Base-by-base conservation (phyloP, 2,329 filamentous ascomycete species). In the Emmonsiellopsis sp. region DNA sequence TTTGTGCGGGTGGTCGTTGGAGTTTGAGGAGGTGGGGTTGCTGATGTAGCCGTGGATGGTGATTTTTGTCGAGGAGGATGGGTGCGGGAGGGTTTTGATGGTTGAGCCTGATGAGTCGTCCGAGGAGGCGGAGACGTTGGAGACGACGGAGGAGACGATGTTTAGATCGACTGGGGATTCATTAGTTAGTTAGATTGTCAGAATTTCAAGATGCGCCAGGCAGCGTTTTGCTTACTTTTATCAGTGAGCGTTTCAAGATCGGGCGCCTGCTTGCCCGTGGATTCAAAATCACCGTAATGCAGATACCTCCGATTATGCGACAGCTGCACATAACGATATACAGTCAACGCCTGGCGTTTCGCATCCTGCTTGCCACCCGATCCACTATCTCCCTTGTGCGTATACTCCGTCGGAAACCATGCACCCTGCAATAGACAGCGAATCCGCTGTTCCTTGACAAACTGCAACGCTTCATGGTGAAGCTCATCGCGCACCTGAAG, bases 401-500 rank as follows among this genome's bases (percentile, higher is more conserved):
- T 74, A 40, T 49, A 40, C 6, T 60, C 58, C 46, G 73, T 71
- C 3, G 81, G 77, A 60, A 97, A 98, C 93, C 93, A 98, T 8
- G 87, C 84, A 6, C 93, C 93, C 60, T 88, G 81, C 3, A 97
- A 79, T 40, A 98, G 75, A 65, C 91, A 96, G 52, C 93, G 81
- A 56, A 97, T 87, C 39, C 93, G 84, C 69, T 98, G 93, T 72
- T 98, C 93, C 70, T 95, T 96, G 70, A 97, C 88, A 65, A 98
- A 98, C 63, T 95, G 88, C 52, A 96, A 74, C 9, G 92, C 90
- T 69, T 98, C 93, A 62, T 92, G 84, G 61, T 88, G 87, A 44
- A 97, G 78, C 68, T 95, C 89, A 52, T 96, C 89, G 36, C 90
- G 86, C n/a, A 95, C 88, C 70, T 93, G 88, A 58, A 82, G 82